Conservation (phyloP, 2,329 filamentous ascomycete species). For the Cladosporium sp. region DNA sequence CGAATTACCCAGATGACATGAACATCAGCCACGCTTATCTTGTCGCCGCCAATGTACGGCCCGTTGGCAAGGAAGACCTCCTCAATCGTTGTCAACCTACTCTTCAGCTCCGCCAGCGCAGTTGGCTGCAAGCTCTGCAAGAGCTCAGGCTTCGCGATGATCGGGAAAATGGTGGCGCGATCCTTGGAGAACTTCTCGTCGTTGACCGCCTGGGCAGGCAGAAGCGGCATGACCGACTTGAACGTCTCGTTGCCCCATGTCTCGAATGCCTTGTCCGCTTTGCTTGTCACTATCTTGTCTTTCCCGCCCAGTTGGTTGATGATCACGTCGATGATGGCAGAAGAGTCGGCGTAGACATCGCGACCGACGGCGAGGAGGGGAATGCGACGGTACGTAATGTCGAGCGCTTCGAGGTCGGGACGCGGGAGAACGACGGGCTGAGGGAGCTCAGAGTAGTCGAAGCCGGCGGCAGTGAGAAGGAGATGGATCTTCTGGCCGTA, state of each 20-base stretch:
- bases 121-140: conserved; percentile 11
- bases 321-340: conserved; percentile 24
- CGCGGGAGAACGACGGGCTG: conserved; percentile 16
- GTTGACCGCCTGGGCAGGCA: conserved; percentile 17
- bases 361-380: conserved; percentile 30
- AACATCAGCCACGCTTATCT: conserved; percentile 19
- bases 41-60: conserved; percentile 17
- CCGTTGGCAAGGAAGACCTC: conserved; percentile 20
- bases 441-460: conserved; percentile 45
- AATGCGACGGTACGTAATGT: conserved; percentile 21
- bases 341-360: conserved; percentile 33
- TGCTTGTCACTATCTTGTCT: conserved; percentile 16
- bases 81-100: conserved; percentile 19
- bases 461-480: conserved; percentile 64
- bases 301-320: conserved; percentile 15
- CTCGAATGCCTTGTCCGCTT: conserved; percentile 28
- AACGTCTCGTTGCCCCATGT: conserved; percentile 25
- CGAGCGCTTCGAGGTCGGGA: conserved; percentile 14
- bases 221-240: conserved; percentile 19
- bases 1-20: conserved; percentile 13
- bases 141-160: conserved; percentile 1
- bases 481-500: conserved; percentile 61
- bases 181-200: conserved; percentile 15
- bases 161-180: conserved; percentile 17
- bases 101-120: conserved; percentile 16